A percentile compares a stretch with the other conserved stretches of the same genome.
phyloP scores from a whole-genome alignment of 2,329 filamentous ascomycete species.

The Chaetomium globosum region DNA sequence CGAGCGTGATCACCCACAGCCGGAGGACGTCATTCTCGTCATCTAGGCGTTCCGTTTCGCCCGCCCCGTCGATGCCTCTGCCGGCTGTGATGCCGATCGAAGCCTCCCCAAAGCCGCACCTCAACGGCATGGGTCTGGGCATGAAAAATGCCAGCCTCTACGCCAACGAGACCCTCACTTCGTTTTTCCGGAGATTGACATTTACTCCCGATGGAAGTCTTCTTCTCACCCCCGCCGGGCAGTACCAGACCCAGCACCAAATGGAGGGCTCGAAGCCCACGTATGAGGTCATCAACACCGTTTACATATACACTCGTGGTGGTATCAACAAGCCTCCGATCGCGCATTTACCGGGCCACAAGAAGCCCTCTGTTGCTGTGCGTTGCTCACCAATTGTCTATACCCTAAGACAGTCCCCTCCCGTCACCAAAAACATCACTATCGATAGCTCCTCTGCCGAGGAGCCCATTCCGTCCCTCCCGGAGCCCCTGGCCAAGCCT shows the following conservation, averaged over 20 bases:
- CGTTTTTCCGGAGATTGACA: constrained; percentile 90
- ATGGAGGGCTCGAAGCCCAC: constrained; percentile 69
- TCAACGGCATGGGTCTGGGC: constrained; percentile 59
- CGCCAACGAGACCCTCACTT: constrained; percentile 93
- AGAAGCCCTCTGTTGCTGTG: constrained; percentile 95
- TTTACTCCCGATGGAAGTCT: constrained; percentile 96
- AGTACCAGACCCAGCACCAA: constrained; percentile 82
- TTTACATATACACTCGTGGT: constrained; percentile 95
- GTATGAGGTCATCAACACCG: constrained; percentile 92
- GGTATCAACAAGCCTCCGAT: constrained; percentile 96
- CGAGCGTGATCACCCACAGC: constrained; percentile 83
- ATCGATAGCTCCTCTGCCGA: constrained; percentile 91
- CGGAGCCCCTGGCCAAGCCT: constrained; percentile 75
- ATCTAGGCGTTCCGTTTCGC: constrained; percentile 82
- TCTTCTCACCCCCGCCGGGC: constrained; percentile 89
- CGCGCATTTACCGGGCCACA: constrained; percentile 92
- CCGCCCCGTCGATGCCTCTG: constrained; percentile 88
- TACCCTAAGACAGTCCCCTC: constrained; percentile 68
- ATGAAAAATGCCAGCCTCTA: constrained; percentile 88
- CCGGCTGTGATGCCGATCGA: constrained; percentile 95
- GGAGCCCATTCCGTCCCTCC: constrained; percentile 78
- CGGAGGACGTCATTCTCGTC: constrained; percentile 94
- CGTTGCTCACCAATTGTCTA: constrained; percentile 92
- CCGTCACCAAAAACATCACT: constrained; percentile 82
- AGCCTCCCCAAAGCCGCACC: constrained; percentile 77